Percentiles rank a stretch among this genome's conserved stretches.
These are phyloP conservation scores for Paramecium primaurelia DNA, from an alignment of 73 alveolate genomes.

Conservation along the genomic window DNA sequence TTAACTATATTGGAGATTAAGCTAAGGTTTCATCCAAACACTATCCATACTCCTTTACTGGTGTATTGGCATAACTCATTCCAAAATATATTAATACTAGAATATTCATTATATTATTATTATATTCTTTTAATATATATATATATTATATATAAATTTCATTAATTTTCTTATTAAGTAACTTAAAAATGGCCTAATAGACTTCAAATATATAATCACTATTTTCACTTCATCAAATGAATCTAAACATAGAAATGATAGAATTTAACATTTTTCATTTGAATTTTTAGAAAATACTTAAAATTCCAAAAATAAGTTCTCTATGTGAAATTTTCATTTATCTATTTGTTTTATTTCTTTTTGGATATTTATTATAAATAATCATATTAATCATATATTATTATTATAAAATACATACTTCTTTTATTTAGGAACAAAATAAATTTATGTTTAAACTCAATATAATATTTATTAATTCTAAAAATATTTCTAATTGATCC, in stretches of 20 bases:
- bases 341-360: not conserved
- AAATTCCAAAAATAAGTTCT: not conserved
- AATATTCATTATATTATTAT: not conserved
- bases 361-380: not conserved
- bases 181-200: not conserved
- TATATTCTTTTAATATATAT: not conserved
- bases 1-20: conserved; percentile 7
- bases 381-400: not conserved
- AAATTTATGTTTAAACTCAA: not conserved
- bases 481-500: not conserved
- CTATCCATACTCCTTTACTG: not conserved
- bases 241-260: not conserved
- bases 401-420: not conserved
- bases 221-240: not conserved
- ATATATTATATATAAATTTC: not conserved
- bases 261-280: too few relatives aligned
- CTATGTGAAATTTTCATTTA: not conserved
- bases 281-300: not conserved
- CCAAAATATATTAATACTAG: not conserved
- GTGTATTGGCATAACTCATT: not conserved
- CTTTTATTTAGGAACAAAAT: not conserved
- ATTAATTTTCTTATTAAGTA: not conserved
- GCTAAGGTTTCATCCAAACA: conserved; percentile 32
- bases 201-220: not conserved
- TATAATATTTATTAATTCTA: not conserved